phyloP scores from a whole-genome alignment of 164 flowering plant species.

The Piper betle region DNA sequence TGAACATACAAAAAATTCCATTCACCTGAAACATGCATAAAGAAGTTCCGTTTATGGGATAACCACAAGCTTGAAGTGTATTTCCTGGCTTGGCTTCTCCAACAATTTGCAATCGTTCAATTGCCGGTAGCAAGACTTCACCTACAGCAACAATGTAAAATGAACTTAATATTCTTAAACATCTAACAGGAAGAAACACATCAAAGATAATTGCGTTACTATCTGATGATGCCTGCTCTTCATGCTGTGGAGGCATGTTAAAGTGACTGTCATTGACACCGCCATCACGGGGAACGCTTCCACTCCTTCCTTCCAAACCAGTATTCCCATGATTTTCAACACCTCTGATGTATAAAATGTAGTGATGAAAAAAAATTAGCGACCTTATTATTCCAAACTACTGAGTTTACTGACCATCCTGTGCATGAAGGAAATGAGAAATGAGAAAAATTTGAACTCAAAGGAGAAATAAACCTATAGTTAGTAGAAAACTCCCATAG shows the following conservation, averaged over 20 bases:
- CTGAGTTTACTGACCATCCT: background rate
- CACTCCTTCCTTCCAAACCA: slow-evolving; percentile 5
- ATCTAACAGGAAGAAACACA: background rate
- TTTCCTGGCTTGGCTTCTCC: slow-evolving; percentile 84
- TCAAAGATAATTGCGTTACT: slow-evolving; percentile 11
- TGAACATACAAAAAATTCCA: background rate
- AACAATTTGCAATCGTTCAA: slow-evolving; percentile 76
- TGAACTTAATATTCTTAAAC: background rate
- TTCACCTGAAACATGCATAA: slow-evolving; percentile 93
- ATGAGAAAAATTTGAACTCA: background rate
- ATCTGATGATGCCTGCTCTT: slow-evolving; percentile 13
- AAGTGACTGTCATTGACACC: slow-evolving; percentile 9
- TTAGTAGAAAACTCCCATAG: slow-evolving; percentile 4
- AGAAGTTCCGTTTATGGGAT: slow-evolving; percentile 74
- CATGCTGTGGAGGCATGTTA: slow-evolving; percentile 15
- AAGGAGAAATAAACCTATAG: slow-evolving; percentile 12
- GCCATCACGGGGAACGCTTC: slow-evolving; percentile 9
- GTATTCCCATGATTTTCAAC: slow-evolving; percentile 4
- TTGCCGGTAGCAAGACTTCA: slow-evolving; percentile 52
- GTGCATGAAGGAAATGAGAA: background rate
- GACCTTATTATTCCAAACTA: background rate
- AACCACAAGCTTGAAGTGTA: slow-evolving; percentile 80
- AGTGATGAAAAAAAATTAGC: no score
- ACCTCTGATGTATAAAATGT: slow-evolving; percentile 7
- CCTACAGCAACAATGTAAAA: slow-evolving; percentile 6